phyloP scores from a whole-genome alignment of 164 flowering plant species.

The Berberis thunbergii region DNA sequence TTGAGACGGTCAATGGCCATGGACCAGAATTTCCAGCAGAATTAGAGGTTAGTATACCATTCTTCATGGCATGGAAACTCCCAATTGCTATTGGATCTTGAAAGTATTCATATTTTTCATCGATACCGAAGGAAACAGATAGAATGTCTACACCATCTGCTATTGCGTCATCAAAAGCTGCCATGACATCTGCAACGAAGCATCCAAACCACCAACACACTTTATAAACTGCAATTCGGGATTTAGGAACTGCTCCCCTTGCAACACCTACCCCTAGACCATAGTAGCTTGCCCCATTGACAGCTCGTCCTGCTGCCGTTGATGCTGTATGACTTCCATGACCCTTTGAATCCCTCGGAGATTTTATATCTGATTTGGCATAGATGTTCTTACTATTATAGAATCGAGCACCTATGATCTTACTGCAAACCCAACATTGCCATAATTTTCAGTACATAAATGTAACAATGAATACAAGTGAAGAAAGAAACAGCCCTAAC shows the following conservation, averaged over 20 bases:
- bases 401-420: slow-evolving; percentile 1
- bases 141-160: not conserved
- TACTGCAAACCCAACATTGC: not conserved
- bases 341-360: not conserved
- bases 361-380: not conserved
- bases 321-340: not conserved
- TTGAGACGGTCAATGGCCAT: not conserved
- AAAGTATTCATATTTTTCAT: not conserved
- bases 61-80: not conserved
- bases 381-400: not conserved
- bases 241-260: not conserved
- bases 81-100: not conserved
- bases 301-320: not conserved
- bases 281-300: not conserved
- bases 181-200: not conserved
- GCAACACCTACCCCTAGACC: not conserved
- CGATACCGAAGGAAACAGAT: not conserved
- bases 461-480: not conserved
- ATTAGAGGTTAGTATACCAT: not conserved
- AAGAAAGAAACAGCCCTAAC: not conserved
- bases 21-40: not conserved
- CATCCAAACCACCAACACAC: not conserved
- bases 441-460: not conserved
- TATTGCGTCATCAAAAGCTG: not conserved
- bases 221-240: not conserved